phyloP scores from a whole-genome alignment of 2,329 filamentous ascomycete species.

The Trichoderma guizhouense region DNA sequence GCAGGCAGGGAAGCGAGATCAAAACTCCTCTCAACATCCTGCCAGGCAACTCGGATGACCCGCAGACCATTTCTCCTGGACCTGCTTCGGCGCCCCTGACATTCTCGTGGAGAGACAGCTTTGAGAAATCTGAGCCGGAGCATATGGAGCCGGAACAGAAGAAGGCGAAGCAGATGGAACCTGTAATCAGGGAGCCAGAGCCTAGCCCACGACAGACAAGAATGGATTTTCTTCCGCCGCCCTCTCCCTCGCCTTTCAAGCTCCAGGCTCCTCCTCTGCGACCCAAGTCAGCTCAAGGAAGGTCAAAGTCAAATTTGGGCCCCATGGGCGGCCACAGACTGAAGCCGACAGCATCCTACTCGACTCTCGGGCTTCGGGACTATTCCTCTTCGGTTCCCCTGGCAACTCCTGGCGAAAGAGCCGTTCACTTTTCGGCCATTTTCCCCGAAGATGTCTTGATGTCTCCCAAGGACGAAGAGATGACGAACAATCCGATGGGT shows the following conservation, averaged over 20 bases:
- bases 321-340: slow-evolving; percentile 25
- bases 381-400: slow-evolving; percentile 20
- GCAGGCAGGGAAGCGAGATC: slow-evolving; percentile 38
- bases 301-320: slow-evolving; percentile 17
- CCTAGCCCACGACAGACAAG: not conserved
- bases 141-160: slow-evolving; percentile 9
- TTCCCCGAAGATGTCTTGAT: slow-evolving; percentile 53
- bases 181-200: not conserved
- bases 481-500: slow-evolving; percentile 66
- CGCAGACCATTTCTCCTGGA: slow-evolving; percentile 54
- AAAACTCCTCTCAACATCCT: not conserved
- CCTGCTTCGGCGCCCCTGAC: slow-evolving; percentile 65
- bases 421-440: slow-evolving; percentile 34
- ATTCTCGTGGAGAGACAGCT: slow-evolving; percentile 54
- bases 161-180: slow-evolving; percentile 11
- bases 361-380: slow-evolving; percentile 43
- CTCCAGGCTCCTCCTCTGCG: slow-evolving; percentile 12
- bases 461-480: slow-evolving; percentile 69
- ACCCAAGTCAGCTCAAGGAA: slow-evolving; percentile 17
- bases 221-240: slow-evolving; percentile 3
- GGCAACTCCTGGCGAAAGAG: slow-evolving; percentile 33
- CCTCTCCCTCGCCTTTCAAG: slow-evolving; percentile 21
- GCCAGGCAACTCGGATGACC: slow-evolving; percentile 24
- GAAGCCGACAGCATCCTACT: slow-evolving; percentile 38
- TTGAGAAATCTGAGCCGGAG: slow-evolving; percentile 29